Conservation (phyloP, 2,329 filamentous ascomycete genomes). For the Geosmithia putterillii region DNA sequence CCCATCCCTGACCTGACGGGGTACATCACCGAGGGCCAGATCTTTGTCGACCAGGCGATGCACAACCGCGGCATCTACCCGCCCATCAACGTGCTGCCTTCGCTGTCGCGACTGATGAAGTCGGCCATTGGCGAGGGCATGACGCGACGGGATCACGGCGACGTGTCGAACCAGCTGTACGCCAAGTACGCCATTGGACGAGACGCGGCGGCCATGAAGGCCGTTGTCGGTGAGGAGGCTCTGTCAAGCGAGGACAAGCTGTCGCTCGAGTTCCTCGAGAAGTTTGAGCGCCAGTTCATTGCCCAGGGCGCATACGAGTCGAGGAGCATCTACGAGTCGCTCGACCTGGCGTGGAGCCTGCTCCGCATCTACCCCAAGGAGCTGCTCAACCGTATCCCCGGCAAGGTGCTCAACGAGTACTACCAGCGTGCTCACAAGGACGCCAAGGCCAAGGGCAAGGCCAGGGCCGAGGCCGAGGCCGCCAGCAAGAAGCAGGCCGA, state of each 20-base stretch:
- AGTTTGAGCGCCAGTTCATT: slow-evolving; percentile 95
- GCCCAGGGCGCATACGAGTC: slow-evolving; percentile 85
- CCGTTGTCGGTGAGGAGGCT: slow-evolving; percentile 96
- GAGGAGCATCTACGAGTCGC: slow-evolving; percentile 80
- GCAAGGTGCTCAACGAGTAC: slow-evolving; percentile 72
- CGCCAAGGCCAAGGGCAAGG: slow-evolving; percentile 50
- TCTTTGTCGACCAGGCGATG: slow-evolving; percentile 88
- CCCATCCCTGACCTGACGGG: slow-evolving; percentile 97
- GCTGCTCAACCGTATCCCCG: slow-evolving; percentile 85
- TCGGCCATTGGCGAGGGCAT: slow-evolving; percentile 96
- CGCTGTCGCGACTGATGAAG: slow-evolving; percentile 98
- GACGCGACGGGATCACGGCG: slow-evolving; percentile 92
- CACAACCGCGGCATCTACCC: slow-evolving; percentile 97
- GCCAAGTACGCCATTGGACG: slow-evolving; percentile 99
- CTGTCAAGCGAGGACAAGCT: slow-evolving; percentile 94
- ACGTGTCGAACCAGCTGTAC: slow-evolving; percentile 98
- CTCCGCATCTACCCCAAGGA: slow-evolving; percentile 98
- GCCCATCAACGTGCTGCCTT: slow-evolving; percentile 96
- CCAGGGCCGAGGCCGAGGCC: slow-evolving; percentile 26
- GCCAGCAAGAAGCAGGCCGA: slow-evolving; percentile 31
- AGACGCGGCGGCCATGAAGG: slow-evolving; percentile 98
- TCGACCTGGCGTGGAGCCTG: slow-evolving; percentile 93
- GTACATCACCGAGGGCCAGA: slow-evolving; percentile 98
- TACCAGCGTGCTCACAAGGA: slow-evolving; percentile 58
- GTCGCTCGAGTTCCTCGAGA: slow-evolving; percentile 94